Base-by-base conservation (phyloP, 179 eudicot species). In the Silene coronaria region DNA sequence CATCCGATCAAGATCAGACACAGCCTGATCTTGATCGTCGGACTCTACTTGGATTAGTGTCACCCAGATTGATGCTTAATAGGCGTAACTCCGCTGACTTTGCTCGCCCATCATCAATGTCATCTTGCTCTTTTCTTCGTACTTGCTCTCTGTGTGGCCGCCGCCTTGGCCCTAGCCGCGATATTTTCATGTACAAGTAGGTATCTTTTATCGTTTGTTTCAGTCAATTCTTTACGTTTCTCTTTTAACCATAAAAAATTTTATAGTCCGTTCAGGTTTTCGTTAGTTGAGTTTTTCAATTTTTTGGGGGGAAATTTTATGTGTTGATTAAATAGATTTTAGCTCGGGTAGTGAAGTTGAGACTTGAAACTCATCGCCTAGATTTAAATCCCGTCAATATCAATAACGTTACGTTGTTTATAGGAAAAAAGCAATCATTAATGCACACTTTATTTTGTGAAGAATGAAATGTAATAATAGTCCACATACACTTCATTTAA, bases 171-270 rank as follows among this genome's bases (percentile, higher is more conserved):
- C 85, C 88, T 13, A 90, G 89, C 67, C 91, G 86, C 38, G 93
- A 90, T 64, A 90, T 90, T 74, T 90, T 83, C 87, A 90, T 91
- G 88, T 91, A 91, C 70, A 89, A 86, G 96, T 91, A 77, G 10
- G 2, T 51, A 27, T n/a, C 0, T 7, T 3, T 27, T 59, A 2
- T 14, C 21, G 0, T 65, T 36, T 63, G 1, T 14, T 14, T 22
- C 6, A 2, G 14, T 62, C 0, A 11, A 3, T 62, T 4, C 11
- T 62, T 26, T 12, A 62, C 17, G 32, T 23, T 23, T 62, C 1
- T 0, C 9, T 61, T 61, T 23, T 22, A 19, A 22, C 16, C 27
- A 3, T 38, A 38, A 6, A 38, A 38, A n/a, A n/a, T n/a, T n/a
- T n/a, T n/a, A n/a, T n/a, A n/a, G n/a, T n/a, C n/a, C n/a, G n/a